phyloP scores from a whole-genome alignment of 1,284 basidiomycete species.

The Sporisorium graminicola region DNA sequence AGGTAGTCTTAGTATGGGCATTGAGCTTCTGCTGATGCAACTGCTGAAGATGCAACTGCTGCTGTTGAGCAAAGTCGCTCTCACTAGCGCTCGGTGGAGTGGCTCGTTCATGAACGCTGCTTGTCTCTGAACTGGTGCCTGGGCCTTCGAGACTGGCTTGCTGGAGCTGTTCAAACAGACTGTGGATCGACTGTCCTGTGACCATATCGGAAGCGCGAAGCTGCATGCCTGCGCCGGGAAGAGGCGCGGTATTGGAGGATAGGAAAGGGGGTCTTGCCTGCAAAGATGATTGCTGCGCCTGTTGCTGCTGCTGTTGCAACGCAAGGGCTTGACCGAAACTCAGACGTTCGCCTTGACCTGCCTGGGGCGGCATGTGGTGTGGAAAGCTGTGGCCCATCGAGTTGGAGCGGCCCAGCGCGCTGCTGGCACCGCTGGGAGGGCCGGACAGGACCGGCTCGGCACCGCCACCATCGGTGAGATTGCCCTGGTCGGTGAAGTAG shows the following conservation, averaged over 20 bases:
- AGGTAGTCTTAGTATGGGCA: constrained; percentile 35
- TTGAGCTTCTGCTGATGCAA: constrained; percentile 18
- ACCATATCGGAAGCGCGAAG: constrained; percentile 45
- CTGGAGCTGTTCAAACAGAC: constrained; percentile 49
- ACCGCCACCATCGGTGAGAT: constrained; percentile 40
- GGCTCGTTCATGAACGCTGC: constrained; percentile 35
- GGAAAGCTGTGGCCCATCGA: constrained; percentile 23
- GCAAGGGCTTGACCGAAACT: constrained; percentile 35
- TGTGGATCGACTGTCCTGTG: constrained; percentile 41
- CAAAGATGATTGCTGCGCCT: constrained; percentile 21
- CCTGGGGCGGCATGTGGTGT: constrained; percentile 19
- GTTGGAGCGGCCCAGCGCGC: constrained; percentile 36
- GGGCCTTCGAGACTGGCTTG: constrained; percentile 41
- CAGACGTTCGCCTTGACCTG: constrained; percentile 5
- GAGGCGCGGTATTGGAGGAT: constrained; percentile 44
- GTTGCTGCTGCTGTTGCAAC: constrained; percentile 26
- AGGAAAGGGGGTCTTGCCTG: constrained; percentile 35
- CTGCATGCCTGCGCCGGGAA: constrained; percentile 23
- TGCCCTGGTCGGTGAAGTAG: constrained; percentile 48
- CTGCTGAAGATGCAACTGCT: constrained; percentile 29
- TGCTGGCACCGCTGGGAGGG: constrained; percentile 33
- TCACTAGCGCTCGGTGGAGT: constrained; percentile 49
- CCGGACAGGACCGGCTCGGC: constrained; percentile 28
- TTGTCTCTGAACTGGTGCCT: constrained; percentile 32
- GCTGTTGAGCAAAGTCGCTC: constrained; percentile 34